Evolutionary conservation across 257 asterid genomes (phyloP), one percentile per base, ranked within the genome.

Genomic region (Rehmannia glutinosa): DNA sequence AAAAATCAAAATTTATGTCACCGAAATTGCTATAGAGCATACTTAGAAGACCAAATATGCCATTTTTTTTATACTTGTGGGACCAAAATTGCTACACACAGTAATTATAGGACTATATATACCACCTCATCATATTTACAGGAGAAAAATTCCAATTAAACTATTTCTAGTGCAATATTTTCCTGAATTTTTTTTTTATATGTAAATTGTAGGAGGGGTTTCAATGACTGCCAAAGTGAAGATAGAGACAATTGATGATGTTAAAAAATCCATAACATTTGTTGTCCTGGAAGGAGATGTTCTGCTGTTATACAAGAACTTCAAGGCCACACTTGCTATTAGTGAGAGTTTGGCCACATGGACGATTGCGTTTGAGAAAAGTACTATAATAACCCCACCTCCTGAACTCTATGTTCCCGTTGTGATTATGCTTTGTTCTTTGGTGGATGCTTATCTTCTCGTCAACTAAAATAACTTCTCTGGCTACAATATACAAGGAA

Each of bases 391-490:
- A 3, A 15, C 65, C 3, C 78, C 78, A 0, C 70, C 73, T 4
- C 73, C 78, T 0, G 25, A 59, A 4, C 60, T 60, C 70, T 73
- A 73, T 24, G 27, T 59, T 39, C 43, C 73, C 12, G 25, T 66
- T 15, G 56, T 0, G 6, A 1, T 21, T 1, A 50, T 59, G 4
- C 2, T 39, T 2, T 49, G n/a, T 2, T 51, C 73, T 59, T 41
- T 66, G 4, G 70, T 73, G 0, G 78, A 73, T 11, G 73, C 64
- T n/a, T 73, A 7, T 16, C 78, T 73, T 15, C 70, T 66, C 69
- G 0, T 59, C 73, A 25, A 25, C 21, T 62, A 10, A 62, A n/a
- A 32, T 1, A 27, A 4, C 30, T 4, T 27, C 30, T 2, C 3
- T 27, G 3, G 2, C 30, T 4, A 4, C 30, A 27, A 27, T 27